Base-by-base conservation (phyloP, 2,329 filamentous ascomycete genomes). In the Xylaria sp. region DNA sequence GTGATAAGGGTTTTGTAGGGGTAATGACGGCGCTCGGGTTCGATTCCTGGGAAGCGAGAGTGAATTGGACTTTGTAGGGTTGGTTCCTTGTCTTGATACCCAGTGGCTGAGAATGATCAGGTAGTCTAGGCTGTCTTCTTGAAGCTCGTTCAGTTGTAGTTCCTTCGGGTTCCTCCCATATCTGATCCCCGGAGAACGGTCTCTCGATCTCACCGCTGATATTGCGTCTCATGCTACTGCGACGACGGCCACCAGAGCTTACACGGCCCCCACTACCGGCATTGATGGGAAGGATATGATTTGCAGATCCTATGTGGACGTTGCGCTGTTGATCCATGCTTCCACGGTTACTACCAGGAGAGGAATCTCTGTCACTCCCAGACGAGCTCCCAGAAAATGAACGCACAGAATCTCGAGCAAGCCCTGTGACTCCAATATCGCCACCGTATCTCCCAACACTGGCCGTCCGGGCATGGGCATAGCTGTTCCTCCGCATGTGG, bases 151-250 rank as follows among this genome's bases (percentile, higher is more conserved):
- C 74, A 2, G 76, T 62, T 60, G 77, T 72, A 33, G 77, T 71
- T n/a, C 73, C 83, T 74, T 92, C 88, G 0, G 93, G 92, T 76
- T 97, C 95, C 78, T 97, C 94, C 84, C 93, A 97, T 67, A 97
- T 94, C 75, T 92, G 89, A 76, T 94, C 91, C 38, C 90, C 88
- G 1, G 90, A 90, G 76, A 93, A 94, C 1, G 89, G 86, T 61
- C 84, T 87, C 71, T 86, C 82, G 65, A 90, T 80, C 74, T 91
- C 89, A 22, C 89, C 90, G 75, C 90, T 93, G 73, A 89, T 86
- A 71, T 92, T 91, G 67, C 91, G 86, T 78, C 87, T 90, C 73
- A 87, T 83, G 72, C 89, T 90, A 73, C 88, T 90, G 69, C 89
- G 89, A 38, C 86, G 86, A 45, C 87, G 83, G 27, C 82, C 77